A percentile compares a stretch with the other conserved stretches of the same genome.
These are phyloP conservation scores for Xylaria sp. DNA, from an alignment of 2,329 filamentous ascomycete genomes.

Conservation along the genomic window DNA sequence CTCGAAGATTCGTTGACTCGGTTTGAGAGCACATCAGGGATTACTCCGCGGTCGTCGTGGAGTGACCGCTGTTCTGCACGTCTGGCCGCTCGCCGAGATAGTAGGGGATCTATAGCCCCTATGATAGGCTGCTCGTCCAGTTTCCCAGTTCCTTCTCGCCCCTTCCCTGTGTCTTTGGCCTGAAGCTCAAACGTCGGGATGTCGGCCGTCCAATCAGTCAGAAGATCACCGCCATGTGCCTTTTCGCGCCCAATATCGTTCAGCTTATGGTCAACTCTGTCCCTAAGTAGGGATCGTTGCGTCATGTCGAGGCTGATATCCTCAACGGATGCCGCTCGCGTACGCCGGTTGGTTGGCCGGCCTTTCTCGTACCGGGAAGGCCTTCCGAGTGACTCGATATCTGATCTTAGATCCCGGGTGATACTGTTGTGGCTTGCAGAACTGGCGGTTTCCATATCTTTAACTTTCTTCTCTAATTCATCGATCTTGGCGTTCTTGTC, in stretches of 20 bases:
- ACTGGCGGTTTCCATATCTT: constrained; percentile 54
- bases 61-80: constrained; percentile 21
- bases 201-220: constrained; percentile 46
- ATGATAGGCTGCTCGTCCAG: constrained; percentile 38
- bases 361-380: constrained; percentile 41
- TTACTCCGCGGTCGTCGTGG: constrained; percentile 36
- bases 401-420: constrained; percentile 44
- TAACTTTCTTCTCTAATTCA: constrained; percentile 65
- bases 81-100: constrained; percentile 27
- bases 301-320: constrained; percentile 47
- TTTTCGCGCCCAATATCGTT: constrained; percentile 20
- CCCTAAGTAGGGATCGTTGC: constrained; percentile 41
- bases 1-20: constrained; percentile 42
- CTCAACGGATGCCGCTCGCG: constrained; percentile 45
- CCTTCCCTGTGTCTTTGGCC: constrained; percentile 42
- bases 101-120: constrained; percentile 31
- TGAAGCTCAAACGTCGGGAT: constrained; percentile 49
- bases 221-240: constrained; percentile 15
- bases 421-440: constrained; percentile 39
- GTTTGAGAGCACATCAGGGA: constrained; percentile 43
- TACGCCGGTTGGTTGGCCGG: constrained; percentile 31
- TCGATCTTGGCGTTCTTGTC: constrained; percentile 68
- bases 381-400: constrained; percentile 44
- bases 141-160: constrained; percentile 36
- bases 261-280: constrained; percentile 30